A percentile compares a stretch with the other conserved stretches of the same genome.
Conservation (phyloP, 2,329 filamentous ascomycete species). For the Diaporthe ilicicola region DNA sequence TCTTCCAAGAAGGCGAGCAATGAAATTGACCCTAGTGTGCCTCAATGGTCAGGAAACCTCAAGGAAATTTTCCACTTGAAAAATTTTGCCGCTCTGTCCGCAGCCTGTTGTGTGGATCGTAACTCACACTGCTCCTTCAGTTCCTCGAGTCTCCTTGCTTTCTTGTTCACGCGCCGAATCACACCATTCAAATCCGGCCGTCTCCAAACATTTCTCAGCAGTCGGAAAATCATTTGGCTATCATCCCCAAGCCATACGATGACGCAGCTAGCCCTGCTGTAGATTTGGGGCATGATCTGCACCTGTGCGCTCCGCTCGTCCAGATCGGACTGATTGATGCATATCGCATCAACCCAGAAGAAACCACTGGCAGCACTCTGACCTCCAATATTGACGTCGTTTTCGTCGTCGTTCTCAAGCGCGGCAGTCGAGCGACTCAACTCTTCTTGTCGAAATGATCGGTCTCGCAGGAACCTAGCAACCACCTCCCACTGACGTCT, state of each 20-base stretch:
- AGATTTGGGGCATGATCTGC: constrained; percentile 25
- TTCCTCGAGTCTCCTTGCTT: constrained; percentile 1
- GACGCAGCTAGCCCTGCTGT: constrained; percentile 6
- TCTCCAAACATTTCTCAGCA: background rate
- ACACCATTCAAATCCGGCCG: constrained; percentile 1
- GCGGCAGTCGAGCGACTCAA: background rate
- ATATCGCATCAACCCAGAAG: too few species aligned
- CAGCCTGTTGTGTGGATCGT: background rate
- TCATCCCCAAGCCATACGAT: constrained; percentile 28
- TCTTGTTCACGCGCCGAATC: constrained; percentile 11
- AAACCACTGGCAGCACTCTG: background rate
- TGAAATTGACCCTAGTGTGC: background rate
- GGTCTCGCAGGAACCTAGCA: constrained; percentile 3
- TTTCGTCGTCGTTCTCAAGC: background rate
- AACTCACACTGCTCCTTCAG: constrained; percentile 18
- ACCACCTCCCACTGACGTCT: constrained; percentile 8
- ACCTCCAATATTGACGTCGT: background rate
- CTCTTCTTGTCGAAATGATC: background rate
- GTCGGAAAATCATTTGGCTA: constrained; percentile 6
- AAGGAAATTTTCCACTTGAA: too few species aligned
- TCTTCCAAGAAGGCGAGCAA: background rate
- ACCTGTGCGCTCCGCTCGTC: constrained; percentile 25
- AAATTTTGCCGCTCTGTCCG: too few species aligned
- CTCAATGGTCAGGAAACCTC: background rate
- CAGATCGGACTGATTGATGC: constrained; percentile 23